A percentile compares a stretch with the other conserved stretches of the same genome.
Conservation (phyloP, 108 stramenopile species). For the Mayamaea pseudoterrestris region DNA sequence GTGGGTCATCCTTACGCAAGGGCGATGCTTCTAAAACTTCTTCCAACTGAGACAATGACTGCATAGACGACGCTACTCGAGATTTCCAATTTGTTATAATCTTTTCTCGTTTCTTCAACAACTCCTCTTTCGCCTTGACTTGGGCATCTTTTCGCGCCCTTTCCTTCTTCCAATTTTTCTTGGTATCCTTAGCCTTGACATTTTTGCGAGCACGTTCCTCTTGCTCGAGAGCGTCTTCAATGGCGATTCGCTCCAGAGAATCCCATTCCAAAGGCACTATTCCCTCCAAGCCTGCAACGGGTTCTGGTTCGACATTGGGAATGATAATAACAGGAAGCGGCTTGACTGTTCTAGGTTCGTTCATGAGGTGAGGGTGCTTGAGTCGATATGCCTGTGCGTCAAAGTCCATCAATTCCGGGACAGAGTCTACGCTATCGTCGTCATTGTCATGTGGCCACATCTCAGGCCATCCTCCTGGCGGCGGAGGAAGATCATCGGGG, state of each 20-base stretch:
- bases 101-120: neutral
- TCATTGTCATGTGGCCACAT: too few relatives aligned
- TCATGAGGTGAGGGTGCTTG: too few relatives aligned
- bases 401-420: too few relatives aligned
- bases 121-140: neutral
- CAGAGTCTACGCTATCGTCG: too few relatives aligned
- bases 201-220: constrained; percentile 32
- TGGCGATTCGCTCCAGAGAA: constrained; percentile 27
- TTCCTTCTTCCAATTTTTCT: neutral
- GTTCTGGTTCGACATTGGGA: neutral
- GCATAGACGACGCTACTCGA: constrained; percentile 29
- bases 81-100: constrained; percentile 24
- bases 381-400: too few relatives aligned
- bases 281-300: neutral
- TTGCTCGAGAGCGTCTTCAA: constrained; percentile 38
- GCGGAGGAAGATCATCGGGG: neutral
- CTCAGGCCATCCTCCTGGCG: constrained; percentile 3
- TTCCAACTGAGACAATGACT: constrained; percentile 7
- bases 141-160: neutral
- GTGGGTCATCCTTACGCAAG: constrained; percentile 4
- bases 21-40: constrained; percentile 50
- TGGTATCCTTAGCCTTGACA: neutral
- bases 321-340: too few relatives aligned
- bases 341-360: constrained; percentile 5
- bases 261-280: constrained; percentile 27